Percentiles rank a stretch among this genome's conserved stretches.
Conservation (phyloP, 768 basidiomycete genomes). For the Psilocybe tampanensis region DNA sequence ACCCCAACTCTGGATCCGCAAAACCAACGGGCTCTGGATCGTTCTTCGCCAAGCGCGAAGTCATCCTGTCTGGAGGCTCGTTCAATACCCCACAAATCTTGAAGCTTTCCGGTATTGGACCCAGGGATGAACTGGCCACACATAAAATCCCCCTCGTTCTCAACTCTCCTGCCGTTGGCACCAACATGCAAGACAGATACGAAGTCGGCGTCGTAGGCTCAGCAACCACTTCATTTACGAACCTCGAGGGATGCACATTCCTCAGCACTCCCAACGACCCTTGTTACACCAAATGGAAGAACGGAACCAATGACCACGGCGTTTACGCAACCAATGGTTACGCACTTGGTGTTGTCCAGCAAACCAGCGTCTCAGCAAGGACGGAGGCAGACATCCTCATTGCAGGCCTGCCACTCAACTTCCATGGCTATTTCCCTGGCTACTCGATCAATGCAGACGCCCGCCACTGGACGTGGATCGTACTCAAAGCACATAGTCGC, state of each 20-base stretch:
- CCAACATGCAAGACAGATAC: slow-evolving; percentile 51
- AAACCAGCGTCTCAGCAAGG: slow-evolving; percentile 2
- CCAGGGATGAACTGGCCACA: slow-evolving; percentile 43
- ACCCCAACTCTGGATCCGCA: not conserved
- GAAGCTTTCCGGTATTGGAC: slow-evolving; percentile 56
- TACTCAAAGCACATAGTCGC: slow-evolving; percentile 12
- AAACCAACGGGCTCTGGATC: slow-evolving; percentile 29
- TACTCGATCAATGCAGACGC: slow-evolving; percentile 5
- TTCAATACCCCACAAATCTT: slow-evolving; percentile 54
- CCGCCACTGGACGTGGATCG: slow-evolving; percentile 9
- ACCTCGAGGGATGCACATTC: slow-evolving; percentile 7
- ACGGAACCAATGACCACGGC: slow-evolving; percentile 2
- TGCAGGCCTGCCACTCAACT: slow-evolving; percentile 6
- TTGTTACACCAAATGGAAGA: slow-evolving; percentile 7
- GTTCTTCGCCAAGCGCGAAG: slow-evolving; percentile 58
- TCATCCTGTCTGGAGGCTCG: slow-evolving; percentile 51
- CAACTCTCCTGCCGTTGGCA: slow-evolving; percentile 57
- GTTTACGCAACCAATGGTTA: slow-evolving; percentile 9
- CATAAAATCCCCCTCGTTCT: slow-evolving; percentile 42
- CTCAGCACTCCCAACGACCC: slow-evolving; percentile 4
- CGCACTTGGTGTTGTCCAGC: slow-evolving; percentile 4
- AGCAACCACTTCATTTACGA: not conserved
- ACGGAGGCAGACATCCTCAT: not conserved
- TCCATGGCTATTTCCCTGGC: slow-evolving; percentile 13
- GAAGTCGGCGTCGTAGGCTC: slow-evolving; percentile 8